Evolutionary conservation across 2,329 filamentous ascomycete species (phyloP), one percentile per base, ranked within the genome.

Genomic region (Ustulina deusta): DNA sequence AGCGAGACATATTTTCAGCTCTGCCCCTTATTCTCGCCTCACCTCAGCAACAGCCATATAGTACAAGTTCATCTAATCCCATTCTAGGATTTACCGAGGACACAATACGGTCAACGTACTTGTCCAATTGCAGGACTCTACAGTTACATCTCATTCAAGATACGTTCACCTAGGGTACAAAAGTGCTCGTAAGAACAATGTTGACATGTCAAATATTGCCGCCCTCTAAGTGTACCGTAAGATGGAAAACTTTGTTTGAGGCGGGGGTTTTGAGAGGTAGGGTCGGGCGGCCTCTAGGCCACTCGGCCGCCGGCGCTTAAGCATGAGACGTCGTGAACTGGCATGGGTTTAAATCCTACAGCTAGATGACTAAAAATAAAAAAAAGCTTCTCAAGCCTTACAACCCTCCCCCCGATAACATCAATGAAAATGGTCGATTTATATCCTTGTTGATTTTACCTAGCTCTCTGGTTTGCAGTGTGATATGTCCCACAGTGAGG

Each of bases 271-370:
- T 6, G 10, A 51, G 13, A 32, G 13, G 11, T 0, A 15, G 20
- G 20, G 15, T n/a, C 48, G 7, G 17, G 48, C 27, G 32, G 48
- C 48, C 48, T 29, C 48, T 6, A 34, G 9, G 34, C 32, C n/a
- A 15, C 11, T 38, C 34, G 52, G n/a, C n/a, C n/a, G n/a, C n/a
- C n/a, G n/a, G 52, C 52, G 34, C 34, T 40, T 55, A 55, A 40
- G 51, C 29, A 38, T 32, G 51, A 29, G 11, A 10, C 27, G 5
- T 22, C 9, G 9, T 20, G 29, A 36, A 3, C 7, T 36, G 34
- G 17, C 52, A 55, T 40, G 52, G 34, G 34, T 38, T 27, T n/a
- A 29, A 20, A 34, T 34, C 49, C 29, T 54, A 10, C 10, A 32
- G 32, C 29, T 34, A 2, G 40, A 9, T 11, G 13, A 11, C 29